Conservation (phyloP, 1,139 yeast species). For the Zygoascus sp. region DNA sequence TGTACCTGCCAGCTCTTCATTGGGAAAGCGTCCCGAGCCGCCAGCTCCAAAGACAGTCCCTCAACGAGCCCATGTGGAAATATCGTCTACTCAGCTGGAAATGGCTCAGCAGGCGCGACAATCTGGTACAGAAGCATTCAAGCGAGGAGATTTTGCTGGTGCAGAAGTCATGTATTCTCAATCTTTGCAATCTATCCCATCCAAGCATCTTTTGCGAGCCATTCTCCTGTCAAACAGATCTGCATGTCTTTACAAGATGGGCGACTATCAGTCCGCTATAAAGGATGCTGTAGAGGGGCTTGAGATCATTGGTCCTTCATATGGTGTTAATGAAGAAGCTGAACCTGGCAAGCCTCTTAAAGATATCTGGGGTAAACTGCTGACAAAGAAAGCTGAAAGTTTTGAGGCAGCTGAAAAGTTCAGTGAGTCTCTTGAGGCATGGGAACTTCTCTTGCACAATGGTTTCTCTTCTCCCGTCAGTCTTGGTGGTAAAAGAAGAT, state of each 20-base stretch:
- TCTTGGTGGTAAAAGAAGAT: constrained; percentile 80
- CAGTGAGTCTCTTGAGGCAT: constrained; percentile 56
- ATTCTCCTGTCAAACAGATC: constrained; percentile 76
- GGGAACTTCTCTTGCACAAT: constrained; percentile 57
- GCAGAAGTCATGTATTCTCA: constrained; percentile 60
- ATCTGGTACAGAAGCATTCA: constrained; percentile 60
- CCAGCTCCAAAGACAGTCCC: constrained; percentile 21
- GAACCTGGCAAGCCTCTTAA: constrained; percentile 56
- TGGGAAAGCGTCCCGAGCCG: constrained; percentile 13
- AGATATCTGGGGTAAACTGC: constrained; percentile 69
- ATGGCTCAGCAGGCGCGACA: constrained; percentile 54
- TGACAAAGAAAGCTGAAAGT: constrained; percentile 73
- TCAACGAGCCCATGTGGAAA: constrained; percentile 27
- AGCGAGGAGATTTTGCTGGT: constrained; percentile 72
- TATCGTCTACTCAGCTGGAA: constrained; percentile 39
- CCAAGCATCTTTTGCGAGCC: constrained; percentile 59
- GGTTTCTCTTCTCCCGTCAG: constrained; percentile 63
- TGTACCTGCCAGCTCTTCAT: constrained; percentile 25
- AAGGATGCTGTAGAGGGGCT: constrained; percentile 55
- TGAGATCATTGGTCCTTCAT: constrained; percentile 46
- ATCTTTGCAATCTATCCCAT: constrained; percentile 62
- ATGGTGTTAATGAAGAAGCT: constrained; percentile 37
- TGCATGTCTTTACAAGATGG: constrained; percentile 62
- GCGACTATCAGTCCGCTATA: constrained; percentile 64
- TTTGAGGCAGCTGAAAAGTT: constrained; percentile 73